Base-by-base conservation (phyloP, 2,329 filamentous ascomycete genomes). In the Sporothrix pallida region DNA sequence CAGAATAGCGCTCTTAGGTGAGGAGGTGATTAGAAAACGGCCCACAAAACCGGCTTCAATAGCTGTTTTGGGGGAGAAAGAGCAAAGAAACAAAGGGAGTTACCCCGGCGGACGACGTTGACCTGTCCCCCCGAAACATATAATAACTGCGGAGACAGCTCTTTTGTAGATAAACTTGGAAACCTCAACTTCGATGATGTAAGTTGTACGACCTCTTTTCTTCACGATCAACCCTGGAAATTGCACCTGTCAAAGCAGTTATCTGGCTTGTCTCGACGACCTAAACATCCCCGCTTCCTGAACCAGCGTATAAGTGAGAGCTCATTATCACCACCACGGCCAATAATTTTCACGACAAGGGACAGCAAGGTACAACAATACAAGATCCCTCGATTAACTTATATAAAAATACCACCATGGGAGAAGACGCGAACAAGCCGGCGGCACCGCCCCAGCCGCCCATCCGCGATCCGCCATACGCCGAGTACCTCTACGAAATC, bases 401-500 rank as follows among this genome's bases (percentile, higher is more conserved):
- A 26, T 15, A 65, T 3, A 46, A 44, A n/a, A 2, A 2, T 0
- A 17, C 20, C 20, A 17, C 13, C 44, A 70, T 70, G 68, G 68
- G 50, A 7, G 5, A 15, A 63, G 70, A 63, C 56, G 26, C 20
- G 20, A 62, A 26, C 7, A 52, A 58, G 31, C 10, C 68, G 23
- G 63, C 20, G 9, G 20, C 7, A 9, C 9, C 68, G 50, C 50
- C 26, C 8, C 17, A 12, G 2, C 46, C 50, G 46, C 60, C 73
- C 69, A 70, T 73, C 72, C 74, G 76, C 70, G 46, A 69, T 63
- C 73, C 69, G 44, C 74, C 75, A 10, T 80, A 77, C 69, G 73
- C 73, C 17, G 77, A 79, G n/a, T 80, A 81, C 74, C 79, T 79
- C 60, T 67, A 79, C 60, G 77, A 79, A 52, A 83, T 90, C 72